phyloP scores from a whole-genome alignment of 345 rosid species.

The Trapa bicornis region DNA sequence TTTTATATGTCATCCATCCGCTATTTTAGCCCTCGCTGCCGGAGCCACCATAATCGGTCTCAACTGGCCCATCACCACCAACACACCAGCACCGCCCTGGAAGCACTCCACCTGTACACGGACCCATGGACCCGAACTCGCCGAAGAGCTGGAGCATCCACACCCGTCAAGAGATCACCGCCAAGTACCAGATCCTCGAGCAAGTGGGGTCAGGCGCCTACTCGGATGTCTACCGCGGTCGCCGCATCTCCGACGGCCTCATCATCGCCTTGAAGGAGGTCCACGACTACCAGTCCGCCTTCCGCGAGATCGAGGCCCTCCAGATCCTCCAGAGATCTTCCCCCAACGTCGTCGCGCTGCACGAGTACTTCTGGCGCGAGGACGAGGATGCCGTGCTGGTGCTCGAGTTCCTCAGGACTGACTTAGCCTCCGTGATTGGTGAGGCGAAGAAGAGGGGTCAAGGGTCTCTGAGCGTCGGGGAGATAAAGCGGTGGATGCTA shows the following conservation, averaged over 20 bases:
- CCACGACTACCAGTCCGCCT: constrained; percentile 87
- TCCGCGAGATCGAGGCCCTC: constrained; percentile 84
- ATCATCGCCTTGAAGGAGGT: constrained; percentile 86
- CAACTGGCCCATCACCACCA: neutral
- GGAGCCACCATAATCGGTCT: neutral
- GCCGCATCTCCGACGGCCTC: constrained; percentile 59
- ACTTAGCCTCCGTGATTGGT: constrained; percentile 49
- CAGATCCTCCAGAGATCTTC: constrained; percentile 44
- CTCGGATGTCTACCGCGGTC: constrained; percentile 81
- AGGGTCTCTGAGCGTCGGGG: constrained; percentile 32
- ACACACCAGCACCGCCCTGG: neutral
- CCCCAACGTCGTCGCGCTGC: constrained; percentile 66
- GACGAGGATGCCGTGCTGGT: constrained; percentile 96
- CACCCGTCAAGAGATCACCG: constrained; percentile 65
- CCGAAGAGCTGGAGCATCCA: constrained; percentile 98
- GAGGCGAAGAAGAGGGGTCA: constrained; percentile 37
- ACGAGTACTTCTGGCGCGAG: constrained; percentile 88
- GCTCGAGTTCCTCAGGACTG: constrained; percentile 69
- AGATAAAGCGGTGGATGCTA: constrained; percentile 87
- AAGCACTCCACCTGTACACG: neutral
- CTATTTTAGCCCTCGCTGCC: neutral
- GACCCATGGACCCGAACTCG: constrained; percentile 7
- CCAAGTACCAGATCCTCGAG: constrained; percentile 79
- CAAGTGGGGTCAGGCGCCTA: constrained; percentile 84
- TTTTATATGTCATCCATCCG: neutral